Evolutionary conservation across 1,284 basidiomycete genomes (phyloP), one percentile per base, ranked within the genome.

Genomic region (Trichosporon coremiiforme): DNA sequence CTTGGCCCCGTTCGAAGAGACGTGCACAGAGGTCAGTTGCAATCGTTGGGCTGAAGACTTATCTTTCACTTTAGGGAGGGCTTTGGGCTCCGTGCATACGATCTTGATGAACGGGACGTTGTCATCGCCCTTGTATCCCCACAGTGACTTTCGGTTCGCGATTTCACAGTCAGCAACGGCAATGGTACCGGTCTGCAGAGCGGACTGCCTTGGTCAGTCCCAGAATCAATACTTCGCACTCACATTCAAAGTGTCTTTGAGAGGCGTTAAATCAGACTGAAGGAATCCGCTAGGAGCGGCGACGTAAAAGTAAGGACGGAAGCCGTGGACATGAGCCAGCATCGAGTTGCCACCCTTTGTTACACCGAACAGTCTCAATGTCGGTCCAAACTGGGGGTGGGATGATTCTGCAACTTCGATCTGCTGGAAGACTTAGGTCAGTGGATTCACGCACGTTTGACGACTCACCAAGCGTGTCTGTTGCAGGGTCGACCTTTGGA

Each of bases 291-390:
- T 88, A 29, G 95, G 95, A 22, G 90, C 88, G 2, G 92, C 86
- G 47, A 98, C 84, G 78, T 93, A 98, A 80, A 98, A 95, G 81
- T 98, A 98, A 0, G 95, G 95, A 66, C 89, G 82, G 79, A 96
- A 97, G 31, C 90, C 89, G 4, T 87, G 89, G 57, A 97, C 86
- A 73, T 91, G 88, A 0, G 90, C 90, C 15, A 97, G 86, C 2
- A 98, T 91, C 67, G 94, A 97, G 79, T 97, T 88, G 0, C 95
- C 95, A 1, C 85, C 86, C 89, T 94, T 75, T 0, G 93, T 97
- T 4, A 97, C 91, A 62, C 95, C 95, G 81, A 90, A 98, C 84
- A 97, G 89, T 50, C 92, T 86, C 38, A 97, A 77, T 63, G 86
- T 86, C 0, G 88, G 85, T 1, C 82, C 85, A 29, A 85, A 85